phyloP scores from a whole-genome alignment of 164 flowering plant species.

The Annona cherimola region DNA sequence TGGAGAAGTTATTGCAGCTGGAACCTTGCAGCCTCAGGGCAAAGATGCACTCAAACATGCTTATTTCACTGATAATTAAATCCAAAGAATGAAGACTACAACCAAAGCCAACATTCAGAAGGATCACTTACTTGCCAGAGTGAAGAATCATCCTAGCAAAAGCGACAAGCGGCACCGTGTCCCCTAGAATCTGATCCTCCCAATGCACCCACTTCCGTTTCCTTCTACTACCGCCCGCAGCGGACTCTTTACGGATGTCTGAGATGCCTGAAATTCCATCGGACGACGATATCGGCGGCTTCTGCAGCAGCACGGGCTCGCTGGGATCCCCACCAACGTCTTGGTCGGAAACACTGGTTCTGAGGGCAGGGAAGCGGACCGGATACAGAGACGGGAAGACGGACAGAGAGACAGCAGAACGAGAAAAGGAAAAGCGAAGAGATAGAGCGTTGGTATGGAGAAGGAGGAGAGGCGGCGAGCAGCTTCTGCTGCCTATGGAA shows the following conservation, averaged over 20 bases:
- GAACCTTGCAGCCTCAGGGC: not conserved
- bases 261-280: constrained; percentile 7
- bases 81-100: not conserved
- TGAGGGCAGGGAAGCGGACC: constrained; percentile 25
- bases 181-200: constrained; percentile 91
- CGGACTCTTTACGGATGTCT: constrained; percentile 4
- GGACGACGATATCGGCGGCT: constrained; percentile 33
- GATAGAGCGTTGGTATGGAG: not conserved
- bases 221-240: constrained; percentile 3
- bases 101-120: not conserved
- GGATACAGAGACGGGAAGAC: not conserved
- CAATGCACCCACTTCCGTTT: constrained; percentile 54
- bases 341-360: constrained; percentile 17
- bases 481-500: not conserved
- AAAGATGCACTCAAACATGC: not conserved
- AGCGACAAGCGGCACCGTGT: constrained; percentile 89
- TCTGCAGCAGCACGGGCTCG: constrained; percentile 43
- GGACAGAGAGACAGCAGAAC: not conserved
- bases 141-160: constrained; percentile 92
- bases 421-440: not conserved
- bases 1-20: not conserved
- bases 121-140: constrained; percentile 58
- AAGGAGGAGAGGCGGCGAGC: constrained; percentile 3
- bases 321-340: constrained; percentile 23
- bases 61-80: too few relatives aligned